Evolutionary conservation across 805 yeast genomes (phyloP), one percentile per base, ranked within the genome.

Genomic region (Tetrapisispora nanseiensis): DNA sequence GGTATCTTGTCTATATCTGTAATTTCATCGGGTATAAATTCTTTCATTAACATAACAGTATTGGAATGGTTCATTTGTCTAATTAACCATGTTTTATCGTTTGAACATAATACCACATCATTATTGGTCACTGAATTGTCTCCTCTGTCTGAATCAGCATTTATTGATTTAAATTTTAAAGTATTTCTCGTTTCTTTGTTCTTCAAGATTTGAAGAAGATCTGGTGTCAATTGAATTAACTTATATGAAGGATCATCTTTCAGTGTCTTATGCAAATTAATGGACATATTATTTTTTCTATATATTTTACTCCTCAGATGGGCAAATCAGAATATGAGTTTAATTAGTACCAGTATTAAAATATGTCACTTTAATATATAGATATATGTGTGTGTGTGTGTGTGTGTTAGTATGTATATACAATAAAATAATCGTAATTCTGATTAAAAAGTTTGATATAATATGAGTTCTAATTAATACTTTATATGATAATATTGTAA

Each of bases 21-120:
- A 13, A 45, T 39, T 5, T 47, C 52, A 12, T 48, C 54, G 1
- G 61, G 56, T 6, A 46, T 45, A 45, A 55, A 55, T 27, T 52
- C 58, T 11, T 59, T 59, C 56, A 76, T 56, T 19, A 87, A 46
- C 50, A 86, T 57, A n/a, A 84, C 79, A 4, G 90, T 74, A 59
- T 90, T 87, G 7, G 96, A 83, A 59, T 90, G 97, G 56, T 86
- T 85, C 67, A 83, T 80, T 53, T 82, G 89, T 40, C 86, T 70
- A 15, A 87, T 51, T 35, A 69, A 67, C 74, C 76, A 87, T 0
- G 95, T 82, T 39, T 68, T 60, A 23, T 62, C 49, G 3, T 62
- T 50, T 1, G 90, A 74, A 45, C 89, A 81, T 13, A 86, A 57
- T 24, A 76, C 86, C 8, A 84, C 74, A 34, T 70, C 72, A 4